A percentile compares a stretch with the other conserved stretches of the same genome.
Evolutionary conservation across 495 filamentous ascomycete species (phyloP).

Genomic region (Podospora sp.): DNA sequence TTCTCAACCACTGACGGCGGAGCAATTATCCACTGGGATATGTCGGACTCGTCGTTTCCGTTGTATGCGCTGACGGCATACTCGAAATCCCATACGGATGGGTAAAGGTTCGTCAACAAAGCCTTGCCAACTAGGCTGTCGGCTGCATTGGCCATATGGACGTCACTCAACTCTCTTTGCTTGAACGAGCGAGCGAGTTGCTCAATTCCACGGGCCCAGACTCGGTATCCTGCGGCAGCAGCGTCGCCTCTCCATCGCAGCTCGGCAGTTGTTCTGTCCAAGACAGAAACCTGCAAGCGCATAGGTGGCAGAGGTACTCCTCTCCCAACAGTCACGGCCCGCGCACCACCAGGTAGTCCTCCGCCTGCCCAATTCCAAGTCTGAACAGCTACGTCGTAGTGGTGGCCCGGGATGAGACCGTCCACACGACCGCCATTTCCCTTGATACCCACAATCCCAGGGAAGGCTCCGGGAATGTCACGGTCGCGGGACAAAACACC

Average conservation of each 20-base stretch:
- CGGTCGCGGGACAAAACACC: conserved; percentile 18
- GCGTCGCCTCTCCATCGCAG: conserved; percentile 16
- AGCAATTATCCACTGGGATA: conserved; percentile 23
- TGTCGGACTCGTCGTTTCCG: conserved; percentile 15
- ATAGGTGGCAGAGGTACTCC: conserved; percentile 14
- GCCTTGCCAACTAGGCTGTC: not conserved
- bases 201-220: not conserved
- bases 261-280: conserved; percentile 11
- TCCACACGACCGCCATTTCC: not conserved
- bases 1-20: not conserved
- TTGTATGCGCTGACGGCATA: conserved; percentile 29
- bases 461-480: conserved; percentile 19
- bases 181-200: not conserved
- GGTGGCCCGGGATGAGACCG: conserved; percentile 22
- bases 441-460: conserved; percentile 14
- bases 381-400: conserved; percentile 21
- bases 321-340: conserved; percentile 22
- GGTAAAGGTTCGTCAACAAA: not conserved
- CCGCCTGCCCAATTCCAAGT: conserved; percentile 27
- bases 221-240: conserved; percentile 16
- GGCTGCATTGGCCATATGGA: not conserved
- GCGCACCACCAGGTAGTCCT: conserved; percentile 12
- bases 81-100: conserved; percentile 21
- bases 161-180: not conserved
- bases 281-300: not conserved